These are phyloP conservation scores for Colletotrichum liriopes DNA, from an alignment of 2,329 filamentous ascomycete species.

Conservation along the genomic window DNA sequence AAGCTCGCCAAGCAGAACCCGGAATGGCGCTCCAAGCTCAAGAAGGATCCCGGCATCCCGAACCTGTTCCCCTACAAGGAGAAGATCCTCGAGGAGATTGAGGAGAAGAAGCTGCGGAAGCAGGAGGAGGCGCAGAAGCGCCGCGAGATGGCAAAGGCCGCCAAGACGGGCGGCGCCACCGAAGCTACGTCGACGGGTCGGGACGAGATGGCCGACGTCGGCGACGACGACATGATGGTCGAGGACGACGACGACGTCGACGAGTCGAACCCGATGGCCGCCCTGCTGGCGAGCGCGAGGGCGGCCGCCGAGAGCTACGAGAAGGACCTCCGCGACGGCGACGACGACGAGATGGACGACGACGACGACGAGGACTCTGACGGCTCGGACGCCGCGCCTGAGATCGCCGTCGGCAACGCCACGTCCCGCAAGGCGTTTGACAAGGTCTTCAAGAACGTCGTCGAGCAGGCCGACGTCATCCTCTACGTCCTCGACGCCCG, in stretches of 20 bases:
- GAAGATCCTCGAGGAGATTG: constrained; percentile 93
- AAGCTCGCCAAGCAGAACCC: constrained; percentile 97
- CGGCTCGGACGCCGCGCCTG: constrained; percentile 70
- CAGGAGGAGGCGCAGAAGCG: constrained; percentile 82
- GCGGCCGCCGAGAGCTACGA: constrained; percentile 85
- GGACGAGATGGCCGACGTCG: constrained; percentile 62
- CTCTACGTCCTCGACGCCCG: constrained; percentile 94
- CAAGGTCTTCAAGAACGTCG: constrained; percentile 95
- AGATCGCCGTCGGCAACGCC: constrained; percentile 67
- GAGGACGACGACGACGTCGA: constrained; percentile 73
- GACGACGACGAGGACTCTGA: constrained; percentile 57
- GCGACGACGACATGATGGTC: constrained; percentile 64
- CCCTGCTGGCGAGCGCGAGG: constrained; percentile 87
- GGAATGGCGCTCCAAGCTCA: constrained; percentile 93
- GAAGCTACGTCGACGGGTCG: constrained; percentile 57
- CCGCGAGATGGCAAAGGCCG: constrained; percentile 80
- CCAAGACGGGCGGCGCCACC: constrained; percentile 64
- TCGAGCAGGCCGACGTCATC: constrained; percentile 90
- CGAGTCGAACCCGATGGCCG: constrained; percentile 89
- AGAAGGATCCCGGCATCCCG: constrained; percentile 98
- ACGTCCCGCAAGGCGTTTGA: constrained; percentile 90
- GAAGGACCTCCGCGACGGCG: constrained; percentile 70
- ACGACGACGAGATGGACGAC: constrained; percentile 65
- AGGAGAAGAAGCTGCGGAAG: constrained; percentile 87
- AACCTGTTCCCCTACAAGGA: constrained; percentile 99